Percentiles rank a stretch among this genome's conserved stretches.
Evolutionary conservation across 2,329 filamentous ascomycete genomes (phyloP).

Genomic region (Fusarium napiforme): DNA sequence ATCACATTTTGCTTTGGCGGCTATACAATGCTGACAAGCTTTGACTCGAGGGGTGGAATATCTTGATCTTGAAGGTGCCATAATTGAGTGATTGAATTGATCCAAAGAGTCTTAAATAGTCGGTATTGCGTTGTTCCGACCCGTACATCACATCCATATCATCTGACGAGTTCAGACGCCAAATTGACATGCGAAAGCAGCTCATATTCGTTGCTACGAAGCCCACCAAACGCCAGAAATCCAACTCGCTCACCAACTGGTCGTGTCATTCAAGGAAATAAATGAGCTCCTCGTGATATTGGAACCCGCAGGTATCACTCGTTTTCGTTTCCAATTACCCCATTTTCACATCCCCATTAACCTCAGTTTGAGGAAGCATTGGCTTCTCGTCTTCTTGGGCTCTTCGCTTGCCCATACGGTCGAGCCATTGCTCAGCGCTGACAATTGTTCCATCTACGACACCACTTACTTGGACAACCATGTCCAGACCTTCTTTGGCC

Average conservation of each 20-base stretch:
- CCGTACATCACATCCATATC: not conserved
- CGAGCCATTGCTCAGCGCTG: constrained; percentile 92
- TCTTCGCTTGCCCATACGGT: constrained; percentile 69
- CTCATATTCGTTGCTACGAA: constrained; percentile 31
- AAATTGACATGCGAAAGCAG: constrained; percentile 1
- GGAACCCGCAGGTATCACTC: constrained; percentile 19
- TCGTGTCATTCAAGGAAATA: constrained; percentile 9
- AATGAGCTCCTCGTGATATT: constrained; percentile 14
- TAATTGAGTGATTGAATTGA: not conserved
- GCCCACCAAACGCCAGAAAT: constrained; percentile 31
- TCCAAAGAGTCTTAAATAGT: not conserved
- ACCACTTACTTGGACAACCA: constrained; percentile 90
- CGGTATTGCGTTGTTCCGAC: constrained; percentile 1
- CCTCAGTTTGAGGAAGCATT: constrained; percentile 35
- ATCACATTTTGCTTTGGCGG: constrained; percentile 55
- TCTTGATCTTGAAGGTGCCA: constrained; percentile 22
- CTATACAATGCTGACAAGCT: constrained; percentile 52
- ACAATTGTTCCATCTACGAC: constrained; percentile 90
- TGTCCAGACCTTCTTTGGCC: constrained; percentile 90
- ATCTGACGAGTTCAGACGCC: not conserved
- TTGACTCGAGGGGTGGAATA: constrained; percentile 55
- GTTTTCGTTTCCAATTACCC: constrained; percentile 32
- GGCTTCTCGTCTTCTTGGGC: constrained; percentile 45
- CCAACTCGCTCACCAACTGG: constrained; percentile 7
- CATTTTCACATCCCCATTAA: constrained; percentile 47